Evolutionary conservation across 1,139 yeast species (phyloP), one percentile per base, ranked within the genome.

Genomic region (Arxiozyma bovina): DNA sequence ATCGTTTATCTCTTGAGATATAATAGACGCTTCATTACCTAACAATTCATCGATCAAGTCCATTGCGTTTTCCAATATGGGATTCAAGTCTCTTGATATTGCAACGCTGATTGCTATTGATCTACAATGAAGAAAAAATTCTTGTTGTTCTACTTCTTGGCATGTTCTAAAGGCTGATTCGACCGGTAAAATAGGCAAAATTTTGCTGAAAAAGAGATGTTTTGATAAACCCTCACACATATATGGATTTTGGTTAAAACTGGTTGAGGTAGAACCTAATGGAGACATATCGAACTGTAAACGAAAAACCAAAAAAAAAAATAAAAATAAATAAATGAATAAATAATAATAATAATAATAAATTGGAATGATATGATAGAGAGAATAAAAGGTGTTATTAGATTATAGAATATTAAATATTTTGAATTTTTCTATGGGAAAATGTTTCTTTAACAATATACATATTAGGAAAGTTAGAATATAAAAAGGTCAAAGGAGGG

Each of bases 41-140:
- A 63, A 54, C 23, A 65, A 54, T n/a, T 56, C 21, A 9, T 64
- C 66, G 3, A 66, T 58, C 15, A 61, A 42, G 22, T 60, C 58
- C 53, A 65, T 42, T 8, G 56, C 51, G 38, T 60, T 57, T 18
- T 61, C 58, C 2, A 65, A 50, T 1, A 63, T 53, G 1, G 59
- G 47, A 49, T 63, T 61, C 21, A 65, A 47, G 43, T 61, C 63
- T 45, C 65, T 64, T 2, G 63, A 54, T 3, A 64, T 56, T 17
- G 68, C 63, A 45, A 64, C 57, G 50, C 64, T 66, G 58, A 68
- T 58, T 18, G 64, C 55, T 1, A 67, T 60, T 3, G 65, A 55
- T 49, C 70, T 59, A 45, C 66, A 61, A 50, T 65, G 60, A 20
- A 58, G 53, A 56, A 57, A 68, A 30, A 60, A 59, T 12, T 61